A percentile compares a stretch with the other conserved stretches of the same genome.
phyloP scores from a whole-genome alignment of 1,284 basidiomycete species.

The Pyrrhoderma noxium region DNA sequence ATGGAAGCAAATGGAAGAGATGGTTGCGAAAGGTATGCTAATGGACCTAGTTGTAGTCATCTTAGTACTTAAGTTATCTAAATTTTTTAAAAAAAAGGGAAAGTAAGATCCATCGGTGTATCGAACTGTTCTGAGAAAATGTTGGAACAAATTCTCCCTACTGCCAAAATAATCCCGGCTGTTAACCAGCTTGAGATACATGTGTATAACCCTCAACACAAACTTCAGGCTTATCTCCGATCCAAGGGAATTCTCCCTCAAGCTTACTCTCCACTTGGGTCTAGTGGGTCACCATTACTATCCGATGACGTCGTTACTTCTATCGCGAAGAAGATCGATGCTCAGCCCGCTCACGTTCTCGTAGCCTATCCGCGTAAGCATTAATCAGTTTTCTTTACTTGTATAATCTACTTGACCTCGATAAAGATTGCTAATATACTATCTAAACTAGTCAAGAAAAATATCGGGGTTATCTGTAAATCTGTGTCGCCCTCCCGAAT shows the following conservation, averaged over 20 bases:
- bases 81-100: constrained; percentile 1
- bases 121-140: constrained; percentile 64
- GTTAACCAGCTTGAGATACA: constrained; percentile 74
- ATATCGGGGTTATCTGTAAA: constrained; percentile 65
- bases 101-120: constrained; percentile 37
- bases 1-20: constrained; percentile 72
- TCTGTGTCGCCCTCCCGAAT: constrained; percentile 73
- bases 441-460: constrained; percentile 47
- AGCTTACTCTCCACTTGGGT: constrained; percentile 71
- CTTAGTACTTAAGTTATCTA: constrained; percentile 18
- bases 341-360: constrained; percentile 50
- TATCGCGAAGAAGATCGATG: constrained; percentile 47
- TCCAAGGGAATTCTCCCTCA: constrained; percentile 61
- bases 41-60: neutral
- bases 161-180: constrained; percentile 60
- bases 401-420: neutral
- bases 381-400: neutral
- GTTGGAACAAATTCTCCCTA: constrained; percentile 51
- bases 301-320: constrained; percentile 43
- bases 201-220: constrained; percentile 60
- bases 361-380: constrained; percentile 40
- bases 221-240: constrained; percentile 53
- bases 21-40: constrained; percentile 50
- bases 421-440: neutral
- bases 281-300: constrained; percentile 13